Evolutionary conservation across 495 filamentous ascomycete genomes (phyloP).

Genomic region (Lasiosphaeriaceae sp.): DNA sequence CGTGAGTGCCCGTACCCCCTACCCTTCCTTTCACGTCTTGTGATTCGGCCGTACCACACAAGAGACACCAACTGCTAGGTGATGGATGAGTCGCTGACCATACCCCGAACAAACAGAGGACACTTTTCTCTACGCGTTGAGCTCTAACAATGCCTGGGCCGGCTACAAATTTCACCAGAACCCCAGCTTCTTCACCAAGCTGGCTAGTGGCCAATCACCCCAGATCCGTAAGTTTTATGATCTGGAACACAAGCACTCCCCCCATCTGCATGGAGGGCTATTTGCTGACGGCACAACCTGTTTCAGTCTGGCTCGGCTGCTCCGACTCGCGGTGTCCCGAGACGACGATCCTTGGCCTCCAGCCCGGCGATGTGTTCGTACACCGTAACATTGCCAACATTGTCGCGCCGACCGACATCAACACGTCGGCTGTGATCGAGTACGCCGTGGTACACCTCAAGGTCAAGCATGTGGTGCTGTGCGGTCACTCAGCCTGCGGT

Average conservation of each 20-base stretch:
- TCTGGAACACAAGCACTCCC: not conserved
- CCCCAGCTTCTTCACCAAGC: slow-evolving; percentile 67
- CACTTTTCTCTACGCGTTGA: slow-evolving; percentile 51
- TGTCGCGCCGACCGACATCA: slow-evolving; percentile 72
- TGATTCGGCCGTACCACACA: no score
- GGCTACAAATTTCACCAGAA: slow-evolving; percentile 60
- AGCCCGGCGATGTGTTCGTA: slow-evolving; percentile 87
- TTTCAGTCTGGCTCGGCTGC: slow-evolving; percentile 81
- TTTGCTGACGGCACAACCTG: not conserved
- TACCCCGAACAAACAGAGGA: slow-evolving; percentile 31
- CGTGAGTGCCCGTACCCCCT: no score
- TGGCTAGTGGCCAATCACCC: slow-evolving; percentile 66
- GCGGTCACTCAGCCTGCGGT: slow-evolving; percentile 79
- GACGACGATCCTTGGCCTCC: slow-evolving; percentile 73
- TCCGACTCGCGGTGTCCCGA: slow-evolving; percentile 87
- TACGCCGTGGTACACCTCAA: slow-evolving; percentile 72
- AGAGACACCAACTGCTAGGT: no score
- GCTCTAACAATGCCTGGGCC: slow-evolving; percentile 70
- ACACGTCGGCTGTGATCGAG: slow-evolving; percentile 72
- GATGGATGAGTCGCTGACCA: no score
- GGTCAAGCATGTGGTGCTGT: slow-evolving; percentile 80
- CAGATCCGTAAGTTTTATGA: slow-evolving; percentile 54
- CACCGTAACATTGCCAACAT: slow-evolving; percentile 96
- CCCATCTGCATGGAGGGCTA: no score
- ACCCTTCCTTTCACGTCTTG: no score